phyloP scores from a whole-genome alignment of 2,329 filamentous ascomycete genomes.

The Colletotrichum abscissum region DNA sequence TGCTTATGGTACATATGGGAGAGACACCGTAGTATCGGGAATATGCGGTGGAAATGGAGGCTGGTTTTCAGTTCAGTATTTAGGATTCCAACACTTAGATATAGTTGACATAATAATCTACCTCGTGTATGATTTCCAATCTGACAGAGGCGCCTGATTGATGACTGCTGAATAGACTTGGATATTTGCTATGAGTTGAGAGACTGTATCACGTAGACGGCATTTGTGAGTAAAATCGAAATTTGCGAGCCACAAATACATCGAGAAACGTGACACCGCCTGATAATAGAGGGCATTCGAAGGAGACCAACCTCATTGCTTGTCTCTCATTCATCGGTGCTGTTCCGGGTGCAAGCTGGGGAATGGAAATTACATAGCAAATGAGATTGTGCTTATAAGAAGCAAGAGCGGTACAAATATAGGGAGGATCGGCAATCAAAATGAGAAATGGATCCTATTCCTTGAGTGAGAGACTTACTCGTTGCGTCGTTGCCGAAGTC shows the following conservation, averaged over 20 bases:
- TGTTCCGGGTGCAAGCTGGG: too few species aligned
- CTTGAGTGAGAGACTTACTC: background rate
- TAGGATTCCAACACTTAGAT: background rate
- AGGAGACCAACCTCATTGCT: too few species aligned
- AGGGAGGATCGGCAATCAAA: background rate
- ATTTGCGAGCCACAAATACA: too few species aligned
- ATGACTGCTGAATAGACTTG: background rate
- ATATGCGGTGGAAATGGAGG: background rate
- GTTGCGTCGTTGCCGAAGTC: background rate
- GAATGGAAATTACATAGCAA: too few species aligned
- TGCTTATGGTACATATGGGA: background rate
- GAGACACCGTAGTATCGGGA: background rate
- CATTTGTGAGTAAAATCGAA: too few species aligned
- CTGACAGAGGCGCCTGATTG: background rate
- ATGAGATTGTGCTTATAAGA: too few species aligned
- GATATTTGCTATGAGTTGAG: background rate
- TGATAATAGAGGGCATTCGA: too few species aligned
- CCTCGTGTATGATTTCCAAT: background rate
- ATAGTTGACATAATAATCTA: background rate
- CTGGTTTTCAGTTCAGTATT: background rate
- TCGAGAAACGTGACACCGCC: too few species aligned
- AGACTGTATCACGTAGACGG: background rate
- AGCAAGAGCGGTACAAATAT: too few species aligned
- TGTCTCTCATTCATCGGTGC: too few species aligned
- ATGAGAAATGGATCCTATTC: background rate